Evolutionary conservation across 805 yeast species (phyloP), one percentile per base, ranked within the genome.

Genomic region (Metschnikowia aberdeeniae): DNA sequence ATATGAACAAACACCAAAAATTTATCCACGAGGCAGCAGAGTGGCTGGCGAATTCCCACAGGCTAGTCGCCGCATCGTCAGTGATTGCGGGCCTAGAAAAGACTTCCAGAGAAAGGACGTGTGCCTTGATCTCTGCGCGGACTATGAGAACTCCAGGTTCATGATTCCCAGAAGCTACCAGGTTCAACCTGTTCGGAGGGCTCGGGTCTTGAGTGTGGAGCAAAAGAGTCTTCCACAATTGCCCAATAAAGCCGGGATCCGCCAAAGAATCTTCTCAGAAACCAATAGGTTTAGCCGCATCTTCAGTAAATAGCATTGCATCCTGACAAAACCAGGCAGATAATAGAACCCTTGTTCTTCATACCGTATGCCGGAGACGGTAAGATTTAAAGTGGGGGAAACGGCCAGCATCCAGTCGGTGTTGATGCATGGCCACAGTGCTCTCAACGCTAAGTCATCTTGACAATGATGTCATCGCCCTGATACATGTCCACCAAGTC

Each of bases 401-500:
- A n/a, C n/a, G n/a, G n/a, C n/a, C n/a, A n/a, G n/a, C n/a, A n/a
- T n/a, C n/a, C n/a, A n/a, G n/a, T n/a, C n/a, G n/a, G n/a, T n/a
- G n/a, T n/a, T n/a, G n/a, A n/a, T n/a, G n/a, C n/a, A n/a, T n/a
- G n/a, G n/a, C n/a, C n/a, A n/a, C n/a, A n/a, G n/a, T n/a, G n/a
- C n/a, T n/a, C n/a, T n/a, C n/a, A n/a, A n/a, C n/a, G n/a, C 26
- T 22, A 22, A 22, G 12, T 29, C 30, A 70, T 56, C 49, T 64
- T 69, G 26, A 66, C 72, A n/a, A 70, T 59, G 51, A 69, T 45
- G 2, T 70, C 72, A 50, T 64, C 64, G 10, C 55, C 62, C 40
- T 63, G 47, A 51, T 70, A 71, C 30, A 47, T 44, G 3, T 35
- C 33, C 32, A 67, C 43, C 44, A 69, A 49, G n/a, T 63, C 78